Evolutionary conservation across 768 basidiomycete species (phyloP), one percentile per base, ranked within the genome.

Genomic region (Erythrobasidium yunnanense): DNA sequence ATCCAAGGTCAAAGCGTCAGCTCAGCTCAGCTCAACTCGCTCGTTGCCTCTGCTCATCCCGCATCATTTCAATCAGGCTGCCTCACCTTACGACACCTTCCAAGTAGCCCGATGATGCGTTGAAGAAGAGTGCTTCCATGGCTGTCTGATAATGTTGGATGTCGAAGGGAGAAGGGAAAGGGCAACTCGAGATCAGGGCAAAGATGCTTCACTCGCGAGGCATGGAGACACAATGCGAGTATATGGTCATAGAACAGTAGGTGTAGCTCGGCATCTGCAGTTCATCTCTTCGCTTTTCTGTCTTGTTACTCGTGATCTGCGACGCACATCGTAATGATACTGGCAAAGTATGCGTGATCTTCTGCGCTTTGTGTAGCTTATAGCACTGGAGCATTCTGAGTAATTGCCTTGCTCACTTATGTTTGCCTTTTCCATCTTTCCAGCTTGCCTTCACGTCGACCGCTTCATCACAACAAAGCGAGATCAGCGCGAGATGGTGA

Each of bases 41-140:
- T 52, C 17, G 50, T 15, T 52, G 50, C 17, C 50, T 15, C 50
- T 15, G 17, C 15, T 23, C 25, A 27, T 50, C 5, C 51, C 33
- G 8, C 4, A n/a, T 23, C 22, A 23, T 25, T 18, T n/a, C n/a
- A n/a, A n/a, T n/a, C n/a, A n/a, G n/a, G n/a, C n/a, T n/a, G n/a
- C n/a, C 60, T n/a, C 60, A 63, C 51, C 68, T 65, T 0, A 80
- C 75, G 27, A 80, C 74, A 29, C 78, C 79, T 60, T 80, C 79
- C 38, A 80, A 76, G 74, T 76, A 79, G 0, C 79, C 79, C 15
- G 72, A 68, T 50, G 73, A 69, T 70, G 77, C 73, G 71, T 77
- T 77, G 74, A 77, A 77, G 46, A 71, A 73, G 34, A 78, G 71
- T 0, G 76, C 76, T 68, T 77, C 77, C 75, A 76, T 77, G 15